Conservation (phyloP, 2,329 filamentous ascomycete genomes). For the Sporothrix dimorphospora region DNA sequence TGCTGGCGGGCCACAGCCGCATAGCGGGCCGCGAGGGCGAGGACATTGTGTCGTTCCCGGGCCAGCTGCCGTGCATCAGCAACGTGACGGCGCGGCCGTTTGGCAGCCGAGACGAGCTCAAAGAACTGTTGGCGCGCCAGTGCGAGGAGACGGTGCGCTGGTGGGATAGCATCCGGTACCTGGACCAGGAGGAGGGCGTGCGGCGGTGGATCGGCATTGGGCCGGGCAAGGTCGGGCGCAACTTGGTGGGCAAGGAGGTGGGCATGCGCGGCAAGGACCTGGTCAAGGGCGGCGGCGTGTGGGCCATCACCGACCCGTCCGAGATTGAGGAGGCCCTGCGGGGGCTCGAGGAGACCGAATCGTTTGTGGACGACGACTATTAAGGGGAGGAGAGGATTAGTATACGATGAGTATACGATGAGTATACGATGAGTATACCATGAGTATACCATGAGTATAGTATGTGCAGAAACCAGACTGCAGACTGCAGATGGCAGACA, state of each 20-base stretch:
- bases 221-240: conserved; percentile 89
- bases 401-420: neutral
- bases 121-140: conserved; percentile 76
- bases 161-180: conserved; percentile 91
- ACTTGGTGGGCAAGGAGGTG: conserved; percentile 93
- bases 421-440: neutral
- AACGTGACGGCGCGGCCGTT: conserved; percentile 87
- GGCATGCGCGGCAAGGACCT: conserved; percentile 78
- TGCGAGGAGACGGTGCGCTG: conserved; percentile 91
- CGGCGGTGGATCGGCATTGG: conserved; percentile 89
- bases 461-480: conserved; percentile 11
- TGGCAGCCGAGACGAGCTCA: conserved; percentile 70
- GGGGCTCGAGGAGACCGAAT: conserved; percentile 67
- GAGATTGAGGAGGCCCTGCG: conserved; percentile 71
- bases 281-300: conserved; percentile 87
- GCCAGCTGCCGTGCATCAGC: conserved; percentile 74
- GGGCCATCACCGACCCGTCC: conserved; percentile 82
- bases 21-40: conserved; percentile 57
- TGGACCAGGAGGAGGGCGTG: conserved; percentile 82
- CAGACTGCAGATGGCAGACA: neutral
- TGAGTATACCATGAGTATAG: too few relatives aligned
- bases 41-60: conserved; percentile 76
- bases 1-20: conserved; percentile 64
- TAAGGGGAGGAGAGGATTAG: neutral
- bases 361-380: conserved; percentile 40